These are phyloP conservation scores for Hypoxylon crocopeplum DNA, from an alignment of 495 filamentous ascomycete species.

Conservation along the genomic window DNA sequence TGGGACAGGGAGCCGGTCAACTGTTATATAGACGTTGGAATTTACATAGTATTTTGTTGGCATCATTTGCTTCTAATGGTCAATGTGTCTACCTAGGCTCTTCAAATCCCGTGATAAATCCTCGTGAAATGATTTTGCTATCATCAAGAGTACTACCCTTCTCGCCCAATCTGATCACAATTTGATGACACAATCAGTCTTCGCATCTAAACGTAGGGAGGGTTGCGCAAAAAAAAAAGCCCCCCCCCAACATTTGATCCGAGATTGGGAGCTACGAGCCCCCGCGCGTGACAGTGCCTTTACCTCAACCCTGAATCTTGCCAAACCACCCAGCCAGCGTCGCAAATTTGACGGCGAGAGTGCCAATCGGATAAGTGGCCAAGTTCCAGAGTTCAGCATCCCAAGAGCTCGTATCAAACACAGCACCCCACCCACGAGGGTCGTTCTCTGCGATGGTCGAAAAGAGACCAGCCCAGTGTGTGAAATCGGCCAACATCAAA, in stretches of 20 bases:
- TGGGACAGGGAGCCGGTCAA: too few species aligned
- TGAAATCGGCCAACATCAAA: slow-evolving; percentile 25
- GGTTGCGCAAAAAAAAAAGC: background rate
- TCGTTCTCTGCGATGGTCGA: slow-evolving; percentile 28
- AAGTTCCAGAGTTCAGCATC: slow-evolving; percentile 20
- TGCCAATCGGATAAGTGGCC: slow-evolving; percentile 17
- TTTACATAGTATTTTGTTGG: too few species aligned
- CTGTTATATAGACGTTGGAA: slow-evolving; percentile 9
- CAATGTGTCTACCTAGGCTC: too few species aligned
- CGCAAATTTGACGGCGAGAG: slow-evolving; percentile 24
- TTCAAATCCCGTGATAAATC: too few species aligned
- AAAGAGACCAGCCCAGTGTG: slow-evolving; percentile 34
- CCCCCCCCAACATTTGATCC: too few species aligned
- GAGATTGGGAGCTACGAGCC: too few species aligned
- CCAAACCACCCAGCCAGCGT: slow-evolving; percentile 30
- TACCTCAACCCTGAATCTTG: slow-evolving; percentile 17
- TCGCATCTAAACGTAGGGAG: too few species aligned
- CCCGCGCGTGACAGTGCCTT: background rate
- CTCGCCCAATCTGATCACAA: too few species aligned
- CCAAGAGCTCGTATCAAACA: slow-evolving; percentile 22
- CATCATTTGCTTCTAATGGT: too few species aligned
- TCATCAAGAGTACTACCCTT: too few species aligned
- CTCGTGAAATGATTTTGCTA: too few species aligned
- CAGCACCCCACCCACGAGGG: slow-evolving; percentile 29
- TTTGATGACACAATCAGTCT: too few species aligned